These are phyloP conservation scores for Mortierella sp. DNA, from an alignment of 371 early-diverging fungal species.

Conservation along the genomic window DNA sequence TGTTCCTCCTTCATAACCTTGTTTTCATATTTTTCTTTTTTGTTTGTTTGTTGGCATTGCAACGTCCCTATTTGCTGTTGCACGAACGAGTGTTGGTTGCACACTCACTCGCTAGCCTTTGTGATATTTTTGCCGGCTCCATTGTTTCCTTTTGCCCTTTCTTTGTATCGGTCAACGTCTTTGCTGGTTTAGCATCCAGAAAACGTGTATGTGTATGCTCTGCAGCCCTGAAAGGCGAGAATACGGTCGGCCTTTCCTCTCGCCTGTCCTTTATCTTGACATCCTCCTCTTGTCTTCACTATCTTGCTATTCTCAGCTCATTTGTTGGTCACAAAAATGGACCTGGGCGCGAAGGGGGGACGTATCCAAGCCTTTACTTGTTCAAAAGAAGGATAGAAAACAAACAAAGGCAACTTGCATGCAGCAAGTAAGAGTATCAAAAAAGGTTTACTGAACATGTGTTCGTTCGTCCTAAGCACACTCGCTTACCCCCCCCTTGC, in stretches of 20 bases:
- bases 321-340: conserved; percentile 3
- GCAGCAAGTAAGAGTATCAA: not conserved
- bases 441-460: not conserved
- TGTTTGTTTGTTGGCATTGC: not conserved
- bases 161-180: no score
- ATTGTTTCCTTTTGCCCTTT: not conserved
- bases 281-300: not conserved
- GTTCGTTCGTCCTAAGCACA: not conserved
- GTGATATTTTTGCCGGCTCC: conserved; percentile 8
- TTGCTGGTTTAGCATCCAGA: not conserved
- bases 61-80: not conserved
- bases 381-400: not conserved
- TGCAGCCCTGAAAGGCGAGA: not conserved
- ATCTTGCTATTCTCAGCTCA: conserved; percentile 5
- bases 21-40: not conserved
- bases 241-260: not conserved
- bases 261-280: not conserved
- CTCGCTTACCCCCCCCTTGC: not conserved
- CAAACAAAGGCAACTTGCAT: not conserved
- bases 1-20: not conserved
- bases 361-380: not conserved
- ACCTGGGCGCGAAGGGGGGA: not conserved
- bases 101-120: not conserved
- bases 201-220: not conserved
- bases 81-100: not conserved